Evolutionary conservation across 768 basidiomycete species (phyloP).

Genomic region (Russula earlei): DNA sequence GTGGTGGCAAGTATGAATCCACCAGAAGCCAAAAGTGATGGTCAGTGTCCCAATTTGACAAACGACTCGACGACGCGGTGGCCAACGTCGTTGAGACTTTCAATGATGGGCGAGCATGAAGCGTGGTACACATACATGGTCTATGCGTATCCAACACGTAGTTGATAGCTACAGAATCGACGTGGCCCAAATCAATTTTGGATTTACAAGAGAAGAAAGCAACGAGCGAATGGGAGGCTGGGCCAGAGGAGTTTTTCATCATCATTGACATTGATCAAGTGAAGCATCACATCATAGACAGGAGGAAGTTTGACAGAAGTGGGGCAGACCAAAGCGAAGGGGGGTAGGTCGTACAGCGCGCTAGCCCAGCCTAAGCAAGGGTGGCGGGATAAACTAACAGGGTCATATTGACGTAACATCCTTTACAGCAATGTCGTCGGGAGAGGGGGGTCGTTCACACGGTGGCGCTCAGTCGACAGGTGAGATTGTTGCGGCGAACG

Average conservation of each 20-base stretch:
- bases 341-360: neutral
- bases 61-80: neutral
- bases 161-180: neutral
- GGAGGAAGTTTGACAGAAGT: neutral
- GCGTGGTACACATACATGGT: neutral
- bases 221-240: too few relatives aligned
- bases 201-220: neutral
- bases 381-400: neutral
- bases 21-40: constrained; percentile 6
- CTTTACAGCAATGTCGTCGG: neutral
- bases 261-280: neutral
- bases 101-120: neutral
- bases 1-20: constrained; percentile 29
- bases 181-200: too few relatives aligned
- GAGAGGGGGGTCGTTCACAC: too few relatives aligned
- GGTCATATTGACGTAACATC: neutral
- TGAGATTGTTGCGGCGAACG: too few relatives aligned
- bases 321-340: neutral
- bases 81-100: neutral
- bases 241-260: neutral
- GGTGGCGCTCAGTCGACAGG: neutral
- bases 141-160: neutral
- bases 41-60: neutral
- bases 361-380: neutral
- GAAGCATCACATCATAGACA: neutral